Evolutionary conservation across 2,329 filamentous ascomycete species (phyloP).

Genomic region (Arachnomyces sp.): DNA sequence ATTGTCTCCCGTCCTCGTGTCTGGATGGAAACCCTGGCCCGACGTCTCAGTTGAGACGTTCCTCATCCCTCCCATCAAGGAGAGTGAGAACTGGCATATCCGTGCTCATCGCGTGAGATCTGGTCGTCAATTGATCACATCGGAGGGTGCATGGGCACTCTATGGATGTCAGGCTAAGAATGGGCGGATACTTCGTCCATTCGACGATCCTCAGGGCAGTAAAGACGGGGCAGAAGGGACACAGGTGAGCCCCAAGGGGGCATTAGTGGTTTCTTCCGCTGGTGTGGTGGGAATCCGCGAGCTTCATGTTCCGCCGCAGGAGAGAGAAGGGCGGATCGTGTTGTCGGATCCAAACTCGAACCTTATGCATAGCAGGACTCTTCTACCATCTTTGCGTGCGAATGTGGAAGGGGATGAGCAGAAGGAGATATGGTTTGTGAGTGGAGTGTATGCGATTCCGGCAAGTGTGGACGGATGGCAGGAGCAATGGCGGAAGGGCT

Average conservation of each 20-base stretch:
- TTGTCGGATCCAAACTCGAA: constrained; percentile 75
- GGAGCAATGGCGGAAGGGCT: constrained; percentile 50
- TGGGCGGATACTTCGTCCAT: constrained; percentile 44
- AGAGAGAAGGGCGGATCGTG: constrained; percentile 55
- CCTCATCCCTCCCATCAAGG: constrained; percentile 52
- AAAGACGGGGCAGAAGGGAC: constrained; percentile 34
- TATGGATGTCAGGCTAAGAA: constrained; percentile 51
- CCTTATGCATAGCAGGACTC: constrained; percentile 61
- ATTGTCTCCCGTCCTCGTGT: constrained; percentile 51
- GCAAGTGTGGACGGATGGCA: constrained; percentile 44
- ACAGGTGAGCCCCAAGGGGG: constrained; percentile 23
- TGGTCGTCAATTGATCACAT: constrained; percentile 56
- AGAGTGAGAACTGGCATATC: constrained; percentile 61
- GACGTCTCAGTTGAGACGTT: constrained; percentile 60
- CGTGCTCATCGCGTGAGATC: constrained; percentile 55
- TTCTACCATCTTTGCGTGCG: constrained; percentile 61
- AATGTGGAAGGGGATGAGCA: constrained; percentile 45
- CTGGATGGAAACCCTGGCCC: constrained; percentile 60
- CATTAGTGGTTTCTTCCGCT: constrained; percentile 40
- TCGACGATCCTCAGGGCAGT: constrained; percentile 18
- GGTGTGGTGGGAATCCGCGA: constrained; percentile 46
- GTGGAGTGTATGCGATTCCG: constrained; percentile 63
- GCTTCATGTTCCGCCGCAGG: constrained; percentile 21
- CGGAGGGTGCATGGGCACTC: constrained; percentile 68
- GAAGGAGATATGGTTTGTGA: constrained; percentile 57